Evolutionary conservation across 2,329 filamentous ascomycete species (phyloP).

Genomic region (Zymoseptoria tritici): DNA sequence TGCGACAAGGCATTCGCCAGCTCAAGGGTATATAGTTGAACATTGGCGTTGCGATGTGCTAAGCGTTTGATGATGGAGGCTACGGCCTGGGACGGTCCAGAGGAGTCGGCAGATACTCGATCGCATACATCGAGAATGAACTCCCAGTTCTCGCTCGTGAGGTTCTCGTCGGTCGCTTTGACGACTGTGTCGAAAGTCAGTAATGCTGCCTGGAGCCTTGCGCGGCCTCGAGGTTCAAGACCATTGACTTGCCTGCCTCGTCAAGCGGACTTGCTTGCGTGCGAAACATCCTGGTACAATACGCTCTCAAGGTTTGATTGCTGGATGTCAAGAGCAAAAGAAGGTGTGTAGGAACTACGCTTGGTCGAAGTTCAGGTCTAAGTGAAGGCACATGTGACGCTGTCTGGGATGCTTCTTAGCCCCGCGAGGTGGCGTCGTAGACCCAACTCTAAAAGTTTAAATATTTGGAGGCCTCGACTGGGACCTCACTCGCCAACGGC

Average conservation of each 20-base stretch:
- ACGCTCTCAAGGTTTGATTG: neutral
- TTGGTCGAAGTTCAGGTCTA: neutral
- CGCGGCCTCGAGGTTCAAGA: neutral
- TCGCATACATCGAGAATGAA: conserved; percentile 49
- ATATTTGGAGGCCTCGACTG: neutral
- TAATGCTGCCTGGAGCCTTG: conserved; percentile 1
- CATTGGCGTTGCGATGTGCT: conserved; percentile 89
- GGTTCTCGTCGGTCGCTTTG: conserved; percentile 93
- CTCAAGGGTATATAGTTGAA: conserved; percentile 91
- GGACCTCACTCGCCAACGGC: too few relatives aligned
- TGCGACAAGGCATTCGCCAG: conserved; percentile 86
- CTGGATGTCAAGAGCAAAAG: neutral
- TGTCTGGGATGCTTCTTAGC: neutral
- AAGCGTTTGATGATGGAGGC: conserved; percentile 86
- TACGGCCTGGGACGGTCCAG: conserved; percentile 48
- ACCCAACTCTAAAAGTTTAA: neutral
- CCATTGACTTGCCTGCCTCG: conserved; percentile 8
- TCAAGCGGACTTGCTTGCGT: conserved; percentile 13
- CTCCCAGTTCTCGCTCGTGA: conserved; percentile 77
- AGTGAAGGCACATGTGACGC: neutral
- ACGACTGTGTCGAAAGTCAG: conserved; percentile 37
- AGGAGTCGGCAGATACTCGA: conserved; percentile 28
- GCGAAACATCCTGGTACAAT: conserved; percentile 10
- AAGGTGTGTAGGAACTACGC: neutral
- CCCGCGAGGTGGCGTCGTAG: neutral